Conservation (phyloP, 2,329 filamentous ascomycete species). For the Chaetomiaceae sp. region DNA sequence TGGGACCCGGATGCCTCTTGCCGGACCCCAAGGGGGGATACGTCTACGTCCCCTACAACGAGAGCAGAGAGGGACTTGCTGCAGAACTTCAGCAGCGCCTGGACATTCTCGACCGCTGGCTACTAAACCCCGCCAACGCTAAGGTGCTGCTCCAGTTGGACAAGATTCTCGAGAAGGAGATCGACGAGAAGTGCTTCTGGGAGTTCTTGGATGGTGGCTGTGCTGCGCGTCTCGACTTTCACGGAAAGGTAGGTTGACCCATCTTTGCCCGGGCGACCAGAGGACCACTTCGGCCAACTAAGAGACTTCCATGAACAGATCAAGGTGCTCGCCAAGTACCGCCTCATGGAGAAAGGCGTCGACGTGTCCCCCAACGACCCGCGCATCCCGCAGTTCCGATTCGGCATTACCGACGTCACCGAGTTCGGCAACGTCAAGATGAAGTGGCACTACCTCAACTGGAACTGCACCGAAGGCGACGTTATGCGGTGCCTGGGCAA, state of each 20-base stretch:
- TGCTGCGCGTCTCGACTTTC: slow-evolving; percentile 1
- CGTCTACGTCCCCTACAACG: slow-evolving; percentile 10
- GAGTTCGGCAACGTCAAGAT: slow-evolving; percentile 5
- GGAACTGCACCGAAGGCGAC: background rate
- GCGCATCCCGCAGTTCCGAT: background rate
- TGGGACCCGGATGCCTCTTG: slow-evolving; percentile 9
- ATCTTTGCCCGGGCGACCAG: background rate
- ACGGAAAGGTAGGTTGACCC: slow-evolving; percentile 22
- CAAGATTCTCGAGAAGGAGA: slow-evolving; percentile 19
- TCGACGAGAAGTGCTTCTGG: slow-evolving; percentile 15
- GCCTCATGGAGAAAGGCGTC: slow-evolving; percentile 5
- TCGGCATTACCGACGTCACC: slow-evolving; percentile 6
- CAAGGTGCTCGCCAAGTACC: slow-evolving; percentile 10
- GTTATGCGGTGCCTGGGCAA: background rate
- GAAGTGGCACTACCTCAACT: slow-evolving; percentile 4
- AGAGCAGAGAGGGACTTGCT: background rate
- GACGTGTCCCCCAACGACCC: slow-evolving; percentile 1
- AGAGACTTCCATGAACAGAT: background rate
- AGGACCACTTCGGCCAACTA: background rate
- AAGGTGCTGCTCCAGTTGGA: slow-evolving; percentile 1
- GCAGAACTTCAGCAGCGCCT: background rate
- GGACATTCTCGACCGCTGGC: background rate
- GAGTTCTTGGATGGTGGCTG: slow-evolving; percentile 10
- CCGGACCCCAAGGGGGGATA: background rate
- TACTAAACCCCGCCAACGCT: background rate